Evolutionary conservation across 208 protist species (phyloP), one percentile per base, ranked within the genome.

Genomic region (Leptomonas seymouri): DNA sequence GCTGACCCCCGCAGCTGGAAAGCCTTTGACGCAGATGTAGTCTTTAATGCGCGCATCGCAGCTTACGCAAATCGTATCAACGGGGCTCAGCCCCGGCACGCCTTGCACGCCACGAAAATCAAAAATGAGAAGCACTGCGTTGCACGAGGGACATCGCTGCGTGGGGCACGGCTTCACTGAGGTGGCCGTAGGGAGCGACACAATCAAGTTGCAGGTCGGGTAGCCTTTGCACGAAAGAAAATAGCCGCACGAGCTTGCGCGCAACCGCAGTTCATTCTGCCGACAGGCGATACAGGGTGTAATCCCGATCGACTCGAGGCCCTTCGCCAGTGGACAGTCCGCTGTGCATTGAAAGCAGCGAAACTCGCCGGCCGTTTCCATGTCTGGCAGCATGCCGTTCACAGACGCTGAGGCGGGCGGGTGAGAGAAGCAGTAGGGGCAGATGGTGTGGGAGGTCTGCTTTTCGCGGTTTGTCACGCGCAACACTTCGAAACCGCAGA

Each of bases 261-360:
- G 87, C 50, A 96, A 78, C 21, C 91, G 88, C 30, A 96, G 74
- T 36, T 93, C 86, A 65, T 89, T 61, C 39, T 78, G 61, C n/a
- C 31, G 60, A 66, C 91, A 96, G 9, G 85, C 78, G 21, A 71
- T 76, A 63, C 91, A 96, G 8, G 63, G 72, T 21, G 83, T 79
- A 69, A 95, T 87, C 41, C 79, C 51, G 15, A 93, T 51, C 49
- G 71, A 74, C 58, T 89, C 82, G 31, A 78, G 56, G 0, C 91
- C 91, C 48, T 83, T 91, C 1, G 91, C 91, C 39, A 94, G 74
- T 11, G 86, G 80, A 56, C 91, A 96, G 69, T 87, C 74, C 16
- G 86, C 85, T 44, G 80, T 69, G 68, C 91, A 96, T 58, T 96
- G 91, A 70, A 93, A 96, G 74, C 91, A 96, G 67, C 88, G 89